These are phyloP conservation scores for Capillidium rhysosporum DNA, from an alignment of 371 early-diverging fungal species.

Conservation along the genomic window DNA sequence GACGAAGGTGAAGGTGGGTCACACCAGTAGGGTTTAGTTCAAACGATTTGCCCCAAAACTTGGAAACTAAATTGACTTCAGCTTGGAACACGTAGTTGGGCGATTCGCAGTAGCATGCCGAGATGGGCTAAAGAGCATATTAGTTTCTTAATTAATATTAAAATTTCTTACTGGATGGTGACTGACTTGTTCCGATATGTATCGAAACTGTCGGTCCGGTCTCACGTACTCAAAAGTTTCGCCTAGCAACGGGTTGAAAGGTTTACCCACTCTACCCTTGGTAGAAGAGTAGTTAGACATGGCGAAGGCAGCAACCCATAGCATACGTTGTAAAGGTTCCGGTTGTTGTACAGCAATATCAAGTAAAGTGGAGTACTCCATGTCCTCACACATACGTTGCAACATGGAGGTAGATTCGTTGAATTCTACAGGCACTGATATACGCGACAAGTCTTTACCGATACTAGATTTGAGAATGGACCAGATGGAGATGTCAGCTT, in stretches of 20 bases:
- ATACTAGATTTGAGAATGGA: slow-evolving; percentile 56
- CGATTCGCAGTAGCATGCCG: slow-evolving; percentile 66
- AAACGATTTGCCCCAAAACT: slow-evolving; percentile 64
- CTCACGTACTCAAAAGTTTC: slow-evolving; percentile 70
- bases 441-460: slow-evolving; percentile 63
- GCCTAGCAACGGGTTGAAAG: slow-evolving; percentile 75
- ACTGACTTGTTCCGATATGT: slow-evolving; percentile 62
- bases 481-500: slow-evolving; percentile 37
- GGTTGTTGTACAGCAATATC: slow-evolving; percentile 38
- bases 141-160: background rate
- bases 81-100: slow-evolving; percentile 52
- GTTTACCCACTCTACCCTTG: slow-evolving; percentile 51
- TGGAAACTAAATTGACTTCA: slow-evolving; percentile 52
- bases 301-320: slow-evolving; percentile 64
- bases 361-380: slow-evolving; percentile 58
- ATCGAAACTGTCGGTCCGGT: slow-evolving; percentile 53
- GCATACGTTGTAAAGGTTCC: slow-evolving; percentile 36
- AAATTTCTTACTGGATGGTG: slow-evolving; percentile 52
- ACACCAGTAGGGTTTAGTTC: slow-evolving; percentile 55
- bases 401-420: slow-evolving; percentile 75
- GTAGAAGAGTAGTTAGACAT: slow-evolving; percentile 65
- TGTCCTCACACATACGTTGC: slow-evolving; percentile 63
- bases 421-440: slow-evolving; percentile 70
- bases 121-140: slow-evolving; percentile 32
- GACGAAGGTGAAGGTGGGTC: slow-evolving; percentile 49